These are phyloP conservation scores for Rhizopus microsporus DNA, from an alignment of 371 early-diverging fungal genomes.

Conservation along the genomic window DNA sequence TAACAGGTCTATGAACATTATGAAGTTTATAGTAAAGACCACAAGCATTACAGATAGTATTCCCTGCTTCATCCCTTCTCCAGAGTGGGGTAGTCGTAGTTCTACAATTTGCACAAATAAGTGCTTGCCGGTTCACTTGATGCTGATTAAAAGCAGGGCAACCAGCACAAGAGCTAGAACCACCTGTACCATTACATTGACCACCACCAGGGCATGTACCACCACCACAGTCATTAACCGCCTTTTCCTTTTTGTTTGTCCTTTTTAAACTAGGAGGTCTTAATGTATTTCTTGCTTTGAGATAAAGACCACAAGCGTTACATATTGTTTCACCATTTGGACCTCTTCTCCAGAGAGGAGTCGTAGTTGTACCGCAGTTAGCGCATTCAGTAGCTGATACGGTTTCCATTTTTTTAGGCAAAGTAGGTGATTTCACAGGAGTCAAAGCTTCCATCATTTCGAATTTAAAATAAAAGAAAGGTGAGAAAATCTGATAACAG, in stretches of 20 bases:
- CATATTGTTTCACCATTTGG: conserved; percentile 79
- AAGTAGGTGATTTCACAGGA: conserved; percentile 3
- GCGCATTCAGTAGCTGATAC: conserved; percentile 60
- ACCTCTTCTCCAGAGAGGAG: conserved; percentile 89
- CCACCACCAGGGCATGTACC: conserved; percentile 80
- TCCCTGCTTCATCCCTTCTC: conserved; percentile 80
- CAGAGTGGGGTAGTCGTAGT: conserved; percentile 90
- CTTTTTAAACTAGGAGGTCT: conserved; percentile 51
- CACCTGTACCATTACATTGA: conserved; percentile 74
- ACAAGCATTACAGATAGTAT: conserved; percentile 87
- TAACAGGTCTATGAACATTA: conserved; percentile 73
- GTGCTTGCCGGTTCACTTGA: conserved; percentile 54
- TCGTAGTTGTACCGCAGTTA: conserved; percentile 84
- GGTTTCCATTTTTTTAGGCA: conserved; percentile 15
- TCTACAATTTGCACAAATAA: conserved; percentile 76
- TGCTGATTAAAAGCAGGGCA: conserved; percentile 77
- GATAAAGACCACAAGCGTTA: conserved; percentile 87
- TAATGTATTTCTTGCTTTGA: conserved; percentile 37
- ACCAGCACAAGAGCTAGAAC: conserved; percentile 67
- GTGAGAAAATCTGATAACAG: conserved; percentile 6
- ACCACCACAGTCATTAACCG: conserved; percentile 28
- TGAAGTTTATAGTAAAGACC: conserved; percentile 88
- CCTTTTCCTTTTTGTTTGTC: conserved; percentile 19
- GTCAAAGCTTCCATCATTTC: conserved; percentile 17
- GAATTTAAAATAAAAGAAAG: background rate